phyloP scores from a whole-genome alignment of 108 stramenopile genomes.

The Bacterosira constricta region DNA sequence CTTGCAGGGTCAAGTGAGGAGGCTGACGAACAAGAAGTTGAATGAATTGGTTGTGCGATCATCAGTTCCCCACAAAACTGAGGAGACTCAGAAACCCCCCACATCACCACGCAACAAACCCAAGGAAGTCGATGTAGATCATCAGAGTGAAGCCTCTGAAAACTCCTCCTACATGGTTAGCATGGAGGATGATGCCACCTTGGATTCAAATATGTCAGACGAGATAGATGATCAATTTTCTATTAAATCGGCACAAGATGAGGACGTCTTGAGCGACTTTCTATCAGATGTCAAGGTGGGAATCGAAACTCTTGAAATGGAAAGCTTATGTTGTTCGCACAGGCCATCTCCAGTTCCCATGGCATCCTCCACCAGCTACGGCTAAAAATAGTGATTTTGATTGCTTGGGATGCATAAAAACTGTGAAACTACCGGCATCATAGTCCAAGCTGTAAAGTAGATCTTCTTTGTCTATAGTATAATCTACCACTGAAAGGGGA shows the following conservation, averaged over 20 bases:
- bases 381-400: no score
- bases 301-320: conserved; percentile 18
- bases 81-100: background rate
- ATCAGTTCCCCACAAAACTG: background rate
- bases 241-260: background rate
- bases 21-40: conserved; percentile 18
- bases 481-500: no score
- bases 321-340: conserved; percentile 8
- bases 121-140: no score
- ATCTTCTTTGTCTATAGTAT: no score
- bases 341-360: background rate
- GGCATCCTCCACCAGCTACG: background rate
- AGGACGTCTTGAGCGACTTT: conserved; percentile 11
- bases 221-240: conserved; percentile 21
- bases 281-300: conserved; percentile 25
- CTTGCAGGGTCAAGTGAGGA: conserved; percentile 10
- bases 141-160: no score
- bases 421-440: no score
- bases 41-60: conserved; percentile 17
- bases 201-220: background rate
- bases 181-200: background rate
- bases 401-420: no score
- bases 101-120: background rate
- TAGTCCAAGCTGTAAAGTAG: no score
- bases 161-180: background rate